Base-by-base conservation (phyloP, 1,284 basidiomycete species). In the Cutaneotrichosporon sp. region DNA sequence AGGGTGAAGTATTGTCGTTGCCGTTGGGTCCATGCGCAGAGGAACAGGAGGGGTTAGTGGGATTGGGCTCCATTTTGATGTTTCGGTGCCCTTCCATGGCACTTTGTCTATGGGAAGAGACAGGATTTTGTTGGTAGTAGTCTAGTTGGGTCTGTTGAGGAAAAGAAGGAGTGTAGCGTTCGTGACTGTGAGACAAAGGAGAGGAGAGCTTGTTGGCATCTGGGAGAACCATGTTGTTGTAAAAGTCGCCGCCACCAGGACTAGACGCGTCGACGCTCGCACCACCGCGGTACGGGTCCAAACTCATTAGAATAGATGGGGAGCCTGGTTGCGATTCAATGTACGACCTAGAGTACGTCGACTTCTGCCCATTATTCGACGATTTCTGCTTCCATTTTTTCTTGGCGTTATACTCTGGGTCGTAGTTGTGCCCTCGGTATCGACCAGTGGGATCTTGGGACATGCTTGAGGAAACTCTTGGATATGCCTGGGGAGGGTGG, bases 371-470 rank as follows among this genome's bases (percentile, higher is more conserved):
- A 36, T 16, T 26, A 10, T 52, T 49, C 63, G 51, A 31, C 18
- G 42, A 30, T 55, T 53, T 49, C 22, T 32, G 56, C 7, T 26
- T 53, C 36, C 13, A 47, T 51, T 63, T 56, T 21, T 49, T 57
- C 57, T 65, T 61, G 4, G 56, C 40, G 8, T 51, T 56, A 47
- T 58, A 69, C 46, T 65, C 49, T 31, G 69, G 69, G 60, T 70
- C 67, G 49, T 62, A 70, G 36, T 57, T 62, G 50, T 63, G 65
- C 16, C 69, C 69, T 47, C 66, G 67, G 65, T 70, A 70, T 4
- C 58, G 31, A 8, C 67, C 69, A 3, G 62, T 51, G 0, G 63
- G 67, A 30, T 69, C 65, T 21, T 53, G 30, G 7, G 65, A 36
- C 68, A 69, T 69, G 46, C 2, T n/a, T 31, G 11, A 18, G 51